Evolutionary conservation across 192 early-diverging fungal species (phyloP).

Genomic region (Obelidium mucronatum): DNA sequence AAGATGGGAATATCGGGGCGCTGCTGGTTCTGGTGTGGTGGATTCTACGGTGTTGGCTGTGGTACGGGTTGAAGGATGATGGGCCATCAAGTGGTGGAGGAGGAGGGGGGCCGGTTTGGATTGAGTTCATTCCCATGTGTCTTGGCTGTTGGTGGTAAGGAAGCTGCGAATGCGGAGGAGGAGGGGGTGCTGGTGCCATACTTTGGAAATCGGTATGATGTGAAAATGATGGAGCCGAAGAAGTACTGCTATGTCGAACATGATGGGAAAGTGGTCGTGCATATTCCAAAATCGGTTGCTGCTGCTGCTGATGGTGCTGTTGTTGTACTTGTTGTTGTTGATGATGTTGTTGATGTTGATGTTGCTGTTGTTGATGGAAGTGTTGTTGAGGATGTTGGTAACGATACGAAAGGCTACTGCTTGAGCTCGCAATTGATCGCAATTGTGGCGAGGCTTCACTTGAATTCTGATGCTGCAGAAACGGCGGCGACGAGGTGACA

Average conservation of each 20-base stretch:
- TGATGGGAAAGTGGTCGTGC: neutral
- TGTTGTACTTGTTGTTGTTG: slow-evolving; percentile 31
- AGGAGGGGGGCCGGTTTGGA: too few species aligned
- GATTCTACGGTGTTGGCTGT: too few species aligned
- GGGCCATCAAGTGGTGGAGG: too few species aligned
- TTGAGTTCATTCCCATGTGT: too few species aligned
- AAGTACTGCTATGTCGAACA: neutral
- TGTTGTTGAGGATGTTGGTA: slow-evolving; percentile 10
- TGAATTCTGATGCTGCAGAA: too few species aligned
- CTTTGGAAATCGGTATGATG: neutral
- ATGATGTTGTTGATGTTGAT: slow-evolving; percentile 20
- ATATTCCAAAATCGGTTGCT: neutral
- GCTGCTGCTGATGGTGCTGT: slow-evolving; percentile 28
- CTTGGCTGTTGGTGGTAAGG: too few species aligned
- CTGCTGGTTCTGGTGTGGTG: too few species aligned
- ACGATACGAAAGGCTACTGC: neutral
- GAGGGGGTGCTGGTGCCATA: neutral
- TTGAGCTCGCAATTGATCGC: too few species aligned
- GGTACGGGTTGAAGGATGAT: too few species aligned
- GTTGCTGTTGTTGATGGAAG: slow-evolving; percentile 19
- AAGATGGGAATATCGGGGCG: too few species aligned
- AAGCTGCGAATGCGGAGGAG: too few species aligned
- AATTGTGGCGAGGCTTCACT: neutral
- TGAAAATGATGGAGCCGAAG: neutral
- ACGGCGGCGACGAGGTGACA: too few species aligned